Conservation (phyloP, 2,329 filamentous ascomycete species). For the Stagonosporopsis vannaccii region DNA sequence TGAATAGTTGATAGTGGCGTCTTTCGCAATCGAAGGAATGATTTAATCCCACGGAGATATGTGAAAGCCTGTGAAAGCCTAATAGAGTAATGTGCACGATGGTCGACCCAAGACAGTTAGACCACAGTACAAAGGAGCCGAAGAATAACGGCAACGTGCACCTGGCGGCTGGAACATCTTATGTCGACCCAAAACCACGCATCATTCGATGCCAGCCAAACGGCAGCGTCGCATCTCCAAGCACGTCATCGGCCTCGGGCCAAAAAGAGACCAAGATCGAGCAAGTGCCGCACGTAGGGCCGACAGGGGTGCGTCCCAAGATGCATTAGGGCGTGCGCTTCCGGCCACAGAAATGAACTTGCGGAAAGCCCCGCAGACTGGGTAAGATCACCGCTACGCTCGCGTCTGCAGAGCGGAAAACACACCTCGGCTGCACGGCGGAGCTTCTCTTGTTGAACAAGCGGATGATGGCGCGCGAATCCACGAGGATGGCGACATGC, state of each 20-base stretch:
- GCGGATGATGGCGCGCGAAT: conserved; percentile 21
- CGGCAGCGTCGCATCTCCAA: conserved; percentile 1
- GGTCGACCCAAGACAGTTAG: conserved; percentile 10
- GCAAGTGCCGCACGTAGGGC: conserved; percentile 8
- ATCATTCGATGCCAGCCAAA: conserved; percentile 1
- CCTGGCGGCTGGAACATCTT: conserved; percentile 17
- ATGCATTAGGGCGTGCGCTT: conserved; percentile 8
- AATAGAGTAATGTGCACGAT: conserved; percentile 20
- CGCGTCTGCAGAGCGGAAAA: conserved; percentile 6
- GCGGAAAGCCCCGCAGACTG: conserved; percentile 14
- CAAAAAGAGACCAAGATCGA: conserved; percentile 10
- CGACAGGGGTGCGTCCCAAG: conserved; percentile 4
- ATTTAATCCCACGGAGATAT: conserved; percentile 2
- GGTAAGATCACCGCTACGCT: conserved; percentile 1
- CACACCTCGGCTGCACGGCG: conserved; percentile 22
- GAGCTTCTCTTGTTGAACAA: conserved; percentile 25
- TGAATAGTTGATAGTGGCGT: not conserved
- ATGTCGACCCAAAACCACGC: conserved; percentile 10
- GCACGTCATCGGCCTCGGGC: conserved; percentile 34
- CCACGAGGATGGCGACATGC: conserved; percentile 34
- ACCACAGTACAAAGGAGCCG: not conserved
- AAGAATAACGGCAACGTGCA: not conserved
- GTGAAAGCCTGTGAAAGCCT: conserved; percentile 1
- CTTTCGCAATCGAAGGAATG: not conserved
- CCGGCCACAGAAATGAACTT: conserved; percentile 9